Conservation (phyloP, 73 alveolate genomes). For the Paraurostyla sp. region DNA sequence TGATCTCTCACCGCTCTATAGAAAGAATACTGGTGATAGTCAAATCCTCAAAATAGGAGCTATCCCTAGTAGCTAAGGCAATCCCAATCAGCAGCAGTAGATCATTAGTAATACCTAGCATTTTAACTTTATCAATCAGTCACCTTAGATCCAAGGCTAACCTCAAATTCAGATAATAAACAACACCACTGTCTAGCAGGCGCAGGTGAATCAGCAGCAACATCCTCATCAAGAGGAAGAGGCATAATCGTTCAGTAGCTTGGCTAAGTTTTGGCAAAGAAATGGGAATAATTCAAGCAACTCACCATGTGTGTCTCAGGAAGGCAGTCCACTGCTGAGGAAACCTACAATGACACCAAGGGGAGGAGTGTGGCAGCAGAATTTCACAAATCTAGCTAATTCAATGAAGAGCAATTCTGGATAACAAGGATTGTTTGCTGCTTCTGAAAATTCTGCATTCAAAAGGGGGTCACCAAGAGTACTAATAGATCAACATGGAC, state of each 20-base stretch:
- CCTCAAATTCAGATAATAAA: neutral
- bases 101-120: neutral
- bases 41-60: neutral
- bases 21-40: neutral
- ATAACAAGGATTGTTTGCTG: too few species aligned
- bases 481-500: neutral
- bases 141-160: neutral
- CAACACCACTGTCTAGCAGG: neutral
- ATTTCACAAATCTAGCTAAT: neutral
- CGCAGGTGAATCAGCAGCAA: neutral
- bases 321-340: constrained; percentile 8
- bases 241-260: constrained; percentile 26
- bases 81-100: neutral
- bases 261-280: constrained; percentile 31
- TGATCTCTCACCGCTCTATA: constrained; percentile 1
- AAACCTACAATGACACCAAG: constrained; percentile 21
- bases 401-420: neutral
- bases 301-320: constrained; percentile 29
- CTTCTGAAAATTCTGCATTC: constrained; percentile 46
- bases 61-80: too few species aligned
- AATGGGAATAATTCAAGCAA: neutral
- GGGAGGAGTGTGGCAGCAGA: neutral
- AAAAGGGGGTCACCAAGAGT: constrained; percentile 37
- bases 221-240: neutral
- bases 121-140: neutral